Evolutionary conservation across 306 rosid genomes (phyloP).

Genomic region (Cucumis cinereus): DNA sequence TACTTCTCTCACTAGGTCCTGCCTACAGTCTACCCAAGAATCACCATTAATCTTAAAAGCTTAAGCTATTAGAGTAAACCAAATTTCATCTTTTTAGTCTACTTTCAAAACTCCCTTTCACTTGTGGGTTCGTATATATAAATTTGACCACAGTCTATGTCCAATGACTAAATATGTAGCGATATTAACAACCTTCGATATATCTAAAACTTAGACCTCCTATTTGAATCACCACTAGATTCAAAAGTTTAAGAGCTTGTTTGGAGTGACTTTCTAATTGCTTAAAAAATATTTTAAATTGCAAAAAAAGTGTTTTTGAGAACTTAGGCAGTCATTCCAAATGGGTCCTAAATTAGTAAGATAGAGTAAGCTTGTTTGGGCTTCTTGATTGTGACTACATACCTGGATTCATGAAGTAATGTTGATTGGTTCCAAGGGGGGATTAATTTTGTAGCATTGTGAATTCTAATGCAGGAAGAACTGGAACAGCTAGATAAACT

Average conservation of each 20-base stretch:
- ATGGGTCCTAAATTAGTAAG: too few relatives aligned
- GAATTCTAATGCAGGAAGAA: conserved; percentile 49
- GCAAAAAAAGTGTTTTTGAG: too few relatives aligned
- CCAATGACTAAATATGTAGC: neutral
- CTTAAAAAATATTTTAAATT: too few relatives aligned
- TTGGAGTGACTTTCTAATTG: too few relatives aligned
- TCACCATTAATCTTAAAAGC: neutral
- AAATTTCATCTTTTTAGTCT: neutral
- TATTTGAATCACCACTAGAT: neutral
- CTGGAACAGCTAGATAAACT: conserved; percentile 62
- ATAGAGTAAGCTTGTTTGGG: neutral
- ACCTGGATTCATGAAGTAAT: neutral
- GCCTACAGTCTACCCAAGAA: neutral
- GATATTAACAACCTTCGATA: neutral
- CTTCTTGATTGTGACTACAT: neutral
- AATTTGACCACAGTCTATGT: neutral
- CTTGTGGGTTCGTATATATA: neutral
- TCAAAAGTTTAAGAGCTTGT: neutral
- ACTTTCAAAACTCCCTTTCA: neutral
- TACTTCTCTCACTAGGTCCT: neutral
- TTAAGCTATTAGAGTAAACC: neutral
- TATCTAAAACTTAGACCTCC: neutral
- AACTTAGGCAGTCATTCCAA: too few relatives aligned
- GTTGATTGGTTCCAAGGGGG: neutral
- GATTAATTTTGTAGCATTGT: neutral